Conservation (phyloP, 345 rosid species). For the Salix brachista region DNA sequence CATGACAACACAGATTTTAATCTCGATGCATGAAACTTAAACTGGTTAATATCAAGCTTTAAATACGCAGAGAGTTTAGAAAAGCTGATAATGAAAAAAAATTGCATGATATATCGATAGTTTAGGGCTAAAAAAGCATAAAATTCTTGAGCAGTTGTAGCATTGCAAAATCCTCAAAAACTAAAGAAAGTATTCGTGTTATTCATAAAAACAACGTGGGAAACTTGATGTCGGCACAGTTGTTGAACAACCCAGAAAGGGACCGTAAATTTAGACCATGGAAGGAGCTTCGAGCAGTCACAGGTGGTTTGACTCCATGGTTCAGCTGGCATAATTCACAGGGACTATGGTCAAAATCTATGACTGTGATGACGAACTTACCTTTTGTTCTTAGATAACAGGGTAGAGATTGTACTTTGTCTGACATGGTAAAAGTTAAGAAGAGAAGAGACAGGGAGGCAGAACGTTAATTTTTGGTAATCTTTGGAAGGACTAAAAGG, state of each 20-base stretch:
- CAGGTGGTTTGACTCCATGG: background rate
- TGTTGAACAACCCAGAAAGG: background rate
- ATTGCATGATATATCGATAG: background rate
- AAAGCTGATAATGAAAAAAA: no score
- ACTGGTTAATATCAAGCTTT: no score
- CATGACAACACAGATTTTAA: no score
- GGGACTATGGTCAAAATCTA: background rate
- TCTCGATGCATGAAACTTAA: no score
- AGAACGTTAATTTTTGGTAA: background rate
- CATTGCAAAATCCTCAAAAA: background rate
- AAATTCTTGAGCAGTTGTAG: background rate
- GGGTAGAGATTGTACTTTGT: background rate
- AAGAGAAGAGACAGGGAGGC: background rate
- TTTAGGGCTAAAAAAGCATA: background rate
- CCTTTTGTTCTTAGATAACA: background rate
- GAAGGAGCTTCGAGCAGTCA: background rate
- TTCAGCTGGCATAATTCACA: background rate
- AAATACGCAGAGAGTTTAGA: no score
- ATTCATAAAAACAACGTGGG: background rate
- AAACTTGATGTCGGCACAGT: background rate
- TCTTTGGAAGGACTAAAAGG: background rate
- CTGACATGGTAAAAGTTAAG: background rate
- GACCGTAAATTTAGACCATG: background rate
- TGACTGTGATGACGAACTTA: background rate
- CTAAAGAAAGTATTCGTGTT: background rate